These are phyloP conservation scores for Cryptococcus sp. DNA, from an alignment of 1,284 basidiomycete species.

Conservation along the genomic window DNA sequence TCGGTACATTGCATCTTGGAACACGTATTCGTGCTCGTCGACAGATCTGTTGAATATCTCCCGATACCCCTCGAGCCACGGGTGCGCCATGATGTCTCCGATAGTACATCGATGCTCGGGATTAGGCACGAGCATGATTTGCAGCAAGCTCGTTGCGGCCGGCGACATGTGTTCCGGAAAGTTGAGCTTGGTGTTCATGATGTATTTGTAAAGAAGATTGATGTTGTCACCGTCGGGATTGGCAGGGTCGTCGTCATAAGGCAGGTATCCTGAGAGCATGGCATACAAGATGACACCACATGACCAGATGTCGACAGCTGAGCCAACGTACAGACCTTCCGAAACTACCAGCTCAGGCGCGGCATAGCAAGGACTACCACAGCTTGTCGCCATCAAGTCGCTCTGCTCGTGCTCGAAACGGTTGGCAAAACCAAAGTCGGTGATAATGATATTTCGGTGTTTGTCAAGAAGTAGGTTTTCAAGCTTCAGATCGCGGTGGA, in stretches of 20 bases:
- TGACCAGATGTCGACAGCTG: slow-evolving; percentile 99
- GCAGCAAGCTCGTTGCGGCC: slow-evolving; percentile 71
- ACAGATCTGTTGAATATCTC: slow-evolving; percentile 69
- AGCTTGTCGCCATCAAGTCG: slow-evolving; percentile 98
- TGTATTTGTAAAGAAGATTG: slow-evolving; percentile 99
- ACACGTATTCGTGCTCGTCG: slow-evolving; percentile 74
- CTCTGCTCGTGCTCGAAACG: slow-evolving; percentile 86
- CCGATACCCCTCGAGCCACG: slow-evolving; percentile 73
- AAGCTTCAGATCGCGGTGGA: slow-evolving; percentile 98
- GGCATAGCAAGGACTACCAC: slow-evolving; percentile 96
- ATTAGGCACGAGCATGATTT: slow-evolving; percentile 85
- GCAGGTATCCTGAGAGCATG: slow-evolving; percentile 98
- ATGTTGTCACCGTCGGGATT: slow-evolving; percentile 99
- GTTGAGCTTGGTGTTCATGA: slow-evolving; percentile 90
- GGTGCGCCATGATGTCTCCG: slow-evolving; percentile 73
- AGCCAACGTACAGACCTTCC: slow-evolving; percentile 95
- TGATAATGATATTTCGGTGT: slow-evolving; percentile 98
- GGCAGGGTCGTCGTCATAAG: slow-evolving; percentile 98
- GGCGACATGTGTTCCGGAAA: slow-evolving; percentile 90
- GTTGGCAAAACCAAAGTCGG: slow-evolving; percentile 99
- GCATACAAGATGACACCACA: slow-evolving; percentile 99
- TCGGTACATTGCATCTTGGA: slow-evolving; percentile 79
- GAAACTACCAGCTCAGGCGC: slow-evolving; percentile 99
- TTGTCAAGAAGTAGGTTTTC: slow-evolving; percentile 97
- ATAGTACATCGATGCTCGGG: slow-evolving; percentile 73